A percentile compares a stretch with the other conserved stretches of the same genome.
phyloP scores from a whole-genome alignment of 495 filamentous ascomycete genomes.

The Talaromyces liani region DNA sequence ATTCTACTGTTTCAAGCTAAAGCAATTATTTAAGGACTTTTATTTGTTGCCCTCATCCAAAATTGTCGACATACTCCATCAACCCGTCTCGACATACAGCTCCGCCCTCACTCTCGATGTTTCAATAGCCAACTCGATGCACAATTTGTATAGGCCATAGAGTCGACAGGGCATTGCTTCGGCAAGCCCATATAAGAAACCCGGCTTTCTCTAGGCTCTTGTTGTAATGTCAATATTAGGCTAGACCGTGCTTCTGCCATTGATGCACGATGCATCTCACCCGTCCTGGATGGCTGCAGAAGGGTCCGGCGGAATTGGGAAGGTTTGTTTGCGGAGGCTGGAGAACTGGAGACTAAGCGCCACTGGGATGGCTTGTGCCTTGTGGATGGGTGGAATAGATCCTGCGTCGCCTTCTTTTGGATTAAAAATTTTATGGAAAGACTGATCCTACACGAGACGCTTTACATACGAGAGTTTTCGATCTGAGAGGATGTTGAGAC shows the following conservation, averaged over 20 bases:
- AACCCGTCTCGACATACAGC: background rate
- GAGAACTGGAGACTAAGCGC: background rate
- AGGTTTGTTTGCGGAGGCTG: background rate
- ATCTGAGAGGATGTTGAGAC: background rate
- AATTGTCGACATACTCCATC: background rate
- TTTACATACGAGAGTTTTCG: background rate
- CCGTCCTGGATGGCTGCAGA: background rate
- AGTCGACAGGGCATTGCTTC: background rate
- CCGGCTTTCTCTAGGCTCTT: background rate
- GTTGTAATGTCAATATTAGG: background rate
- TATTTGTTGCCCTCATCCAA: background rate
- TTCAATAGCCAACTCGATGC: background rate
- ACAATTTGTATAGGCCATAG: background rate
- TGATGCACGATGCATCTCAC: background rate
- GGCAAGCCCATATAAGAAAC: background rate
- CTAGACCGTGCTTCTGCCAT: background rate
- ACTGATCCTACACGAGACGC: background rate
- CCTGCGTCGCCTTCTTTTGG: background rate
- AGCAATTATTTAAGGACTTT: background rate
- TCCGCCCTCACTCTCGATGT: background rate
- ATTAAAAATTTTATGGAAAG: background rate
- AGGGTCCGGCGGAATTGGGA: background rate
- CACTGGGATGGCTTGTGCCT: background rate
- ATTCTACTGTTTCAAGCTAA: background rate
- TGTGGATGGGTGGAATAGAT: background rate